These are phyloP conservation scores for Lactarius deliciosus DNA, from an alignment of 768 basidiomycete species.

Conservation along the genomic window DNA sequence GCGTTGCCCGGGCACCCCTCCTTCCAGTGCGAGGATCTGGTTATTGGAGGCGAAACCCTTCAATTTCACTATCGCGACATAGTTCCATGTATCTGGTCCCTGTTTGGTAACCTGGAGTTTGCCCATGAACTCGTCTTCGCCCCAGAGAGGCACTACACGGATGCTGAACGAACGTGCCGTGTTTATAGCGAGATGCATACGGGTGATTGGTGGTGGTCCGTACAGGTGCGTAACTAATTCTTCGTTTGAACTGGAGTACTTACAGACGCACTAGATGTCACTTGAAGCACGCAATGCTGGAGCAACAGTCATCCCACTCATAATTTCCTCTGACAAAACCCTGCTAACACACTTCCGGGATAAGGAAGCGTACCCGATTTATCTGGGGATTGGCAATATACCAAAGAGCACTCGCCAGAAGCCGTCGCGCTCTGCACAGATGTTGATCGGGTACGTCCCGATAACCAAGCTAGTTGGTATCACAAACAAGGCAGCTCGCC, in stretches of 20 bases:
- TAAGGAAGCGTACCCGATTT: slow-evolving; percentile 28
- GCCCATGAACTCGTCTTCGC: neutral
- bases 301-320: neutral
- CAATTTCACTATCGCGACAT: neutral
- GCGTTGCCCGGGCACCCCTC: neutral
- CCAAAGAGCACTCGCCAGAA: slow-evolving; percentile 24
- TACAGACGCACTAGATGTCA: neutral
- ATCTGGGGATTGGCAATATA: slow-evolving; percentile 27
- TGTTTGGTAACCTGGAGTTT: neutral
- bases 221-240: slow-evolving; percentile 6
- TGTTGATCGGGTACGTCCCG: slow-evolving; percentile 21
- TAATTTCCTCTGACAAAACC: neutral
- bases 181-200: slow-evolving; percentile 12
- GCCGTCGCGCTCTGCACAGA: neutral
- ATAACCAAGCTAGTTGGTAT: slow-evolving; percentile 26
- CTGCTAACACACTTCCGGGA: slow-evolving; percentile 8
- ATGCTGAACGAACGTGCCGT: neutral
- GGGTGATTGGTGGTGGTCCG: slow-evolving; percentile 13
- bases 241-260: neutral
- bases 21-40: neutral
- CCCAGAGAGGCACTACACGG: neutral
- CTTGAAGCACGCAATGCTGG: neutral
- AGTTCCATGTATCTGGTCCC: neutral
- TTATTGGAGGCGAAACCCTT: neutral
- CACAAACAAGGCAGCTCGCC: slow-evolving; percentile 6